Percentiles rank a stretch among this genome's conserved stretches.
Evolutionary conservation across 1,139 yeast species (phyloP).

Genomic region (Geotrichum australiense): DNA sequence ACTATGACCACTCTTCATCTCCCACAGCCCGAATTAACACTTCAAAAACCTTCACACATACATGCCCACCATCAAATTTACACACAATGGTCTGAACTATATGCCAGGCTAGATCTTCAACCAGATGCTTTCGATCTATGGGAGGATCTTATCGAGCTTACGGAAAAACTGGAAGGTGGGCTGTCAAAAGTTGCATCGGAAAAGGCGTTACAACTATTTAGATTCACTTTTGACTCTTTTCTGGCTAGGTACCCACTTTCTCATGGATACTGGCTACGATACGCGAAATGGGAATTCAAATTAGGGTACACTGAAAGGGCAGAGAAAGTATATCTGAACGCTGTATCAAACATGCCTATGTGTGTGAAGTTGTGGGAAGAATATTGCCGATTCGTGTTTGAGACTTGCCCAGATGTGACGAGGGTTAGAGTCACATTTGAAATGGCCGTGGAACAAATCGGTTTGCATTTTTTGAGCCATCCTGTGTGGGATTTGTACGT

Average conservation of each 20-base stretch:
- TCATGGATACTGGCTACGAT: conserved; percentile 77
- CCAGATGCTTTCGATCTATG: conserved; percentile 42
- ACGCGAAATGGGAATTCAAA: conserved; percentile 57
- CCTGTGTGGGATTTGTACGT: conserved; percentile 73
- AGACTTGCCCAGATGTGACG: conserved; percentile 30
- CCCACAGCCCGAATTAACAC: too few relatives aligned
- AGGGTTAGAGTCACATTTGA: conserved; percentile 41
- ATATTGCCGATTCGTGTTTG: conserved; percentile 51
- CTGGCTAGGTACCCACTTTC: conserved; percentile 61
- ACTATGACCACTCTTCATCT: too few relatives aligned
- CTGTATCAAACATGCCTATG: conserved; percentile 44
- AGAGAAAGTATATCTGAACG: conserved; percentile 43
- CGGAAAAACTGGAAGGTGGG: conserved; percentile 33
- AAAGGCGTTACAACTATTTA: conserved; percentile 37
- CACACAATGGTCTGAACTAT: conserved; percentile 23
- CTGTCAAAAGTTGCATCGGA: conserved; percentile 41
- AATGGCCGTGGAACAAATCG: conserved; percentile 54
- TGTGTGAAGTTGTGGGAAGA: conserved; percentile 73
- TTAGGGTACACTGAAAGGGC: conserved; percentile 45
- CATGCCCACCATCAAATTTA: conserved; percentile 10
- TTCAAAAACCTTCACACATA: too few relatives aligned
- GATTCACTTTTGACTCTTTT: conserved; percentile 49
- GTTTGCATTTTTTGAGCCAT: conserved; percentile 65
- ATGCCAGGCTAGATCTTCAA: conserved; percentile 25
- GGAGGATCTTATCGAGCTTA: conserved; percentile 39